These are phyloP conservation scores for Pseudogymnoascus sp. DNA, from an alignment of 2,329 filamentous ascomycete species.

Conservation along the genomic window DNA sequence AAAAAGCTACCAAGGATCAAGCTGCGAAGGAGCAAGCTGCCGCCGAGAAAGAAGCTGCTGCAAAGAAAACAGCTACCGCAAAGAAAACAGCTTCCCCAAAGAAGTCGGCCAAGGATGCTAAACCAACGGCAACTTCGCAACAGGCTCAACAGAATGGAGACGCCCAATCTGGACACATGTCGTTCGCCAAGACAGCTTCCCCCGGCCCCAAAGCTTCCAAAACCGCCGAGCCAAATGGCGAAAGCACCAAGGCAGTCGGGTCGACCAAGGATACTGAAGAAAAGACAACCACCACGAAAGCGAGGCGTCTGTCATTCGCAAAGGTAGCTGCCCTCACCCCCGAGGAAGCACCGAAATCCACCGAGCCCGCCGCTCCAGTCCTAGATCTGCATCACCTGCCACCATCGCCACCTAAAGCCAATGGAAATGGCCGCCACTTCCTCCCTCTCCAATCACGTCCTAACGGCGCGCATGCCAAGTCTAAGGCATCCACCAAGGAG, in stretches of 20 bases:
- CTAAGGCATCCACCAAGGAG: background rate
- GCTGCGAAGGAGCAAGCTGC: background rate
- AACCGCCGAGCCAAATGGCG: background rate
- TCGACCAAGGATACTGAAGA: background rate
- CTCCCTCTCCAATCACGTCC: background rate
- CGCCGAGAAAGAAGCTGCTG: background rate
- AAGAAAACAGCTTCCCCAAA: background rate
- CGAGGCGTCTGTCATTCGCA: background rate
- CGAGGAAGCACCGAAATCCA: constrained; percentile 2
- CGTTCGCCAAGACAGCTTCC: background rate
- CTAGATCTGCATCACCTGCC: background rate
- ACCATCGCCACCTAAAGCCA: constrained; percentile 13
- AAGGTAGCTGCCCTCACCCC: constrained; percentile 1
- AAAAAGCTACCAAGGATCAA: background rate
- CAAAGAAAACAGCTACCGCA: background rate
- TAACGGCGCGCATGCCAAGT: background rate
- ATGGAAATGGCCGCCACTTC: background rate
- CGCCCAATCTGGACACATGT: background rate
- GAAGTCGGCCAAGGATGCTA: background rate
- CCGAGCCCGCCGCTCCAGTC: background rate
- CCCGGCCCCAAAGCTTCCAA: background rate
- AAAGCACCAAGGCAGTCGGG: background rate
- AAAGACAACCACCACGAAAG: background rate
- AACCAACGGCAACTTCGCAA: background rate
- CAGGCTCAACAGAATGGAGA: background rate